Evolutionary conservation across 2,329 filamentous ascomycete species (phyloP).

Genomic region (Fusarium devonianum): DNA sequence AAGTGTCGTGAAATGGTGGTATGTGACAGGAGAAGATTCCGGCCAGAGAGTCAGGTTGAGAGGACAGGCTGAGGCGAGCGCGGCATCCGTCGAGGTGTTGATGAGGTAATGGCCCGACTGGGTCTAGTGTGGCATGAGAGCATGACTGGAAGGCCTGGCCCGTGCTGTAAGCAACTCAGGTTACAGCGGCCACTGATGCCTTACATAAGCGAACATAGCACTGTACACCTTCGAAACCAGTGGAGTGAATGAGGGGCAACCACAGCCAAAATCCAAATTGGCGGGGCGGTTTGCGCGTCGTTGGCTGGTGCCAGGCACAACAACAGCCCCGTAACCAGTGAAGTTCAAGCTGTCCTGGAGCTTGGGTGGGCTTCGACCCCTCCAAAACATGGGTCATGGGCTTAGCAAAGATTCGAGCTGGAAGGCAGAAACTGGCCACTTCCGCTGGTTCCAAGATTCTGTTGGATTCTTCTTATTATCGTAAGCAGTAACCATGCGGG

Average conservation of each 20-base stretch:
- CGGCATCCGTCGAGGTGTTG: conserved; percentile 30
- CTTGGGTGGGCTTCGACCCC: conserved; percentile 11
- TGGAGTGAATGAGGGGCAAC: conserved; percentile 9
- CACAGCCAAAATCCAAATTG: not conserved
- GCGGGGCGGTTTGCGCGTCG: not conserved
- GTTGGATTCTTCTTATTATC: conserved; percentile 14
- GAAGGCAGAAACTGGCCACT: conserved; percentile 4
- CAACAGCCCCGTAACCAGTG: conserved; percentile 17
- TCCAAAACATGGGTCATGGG: conserved; percentile 17
- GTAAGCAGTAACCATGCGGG: not conserved
- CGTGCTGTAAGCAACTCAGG: not conserved
- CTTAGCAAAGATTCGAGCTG: not conserved
- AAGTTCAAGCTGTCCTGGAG: conserved; percentile 6
- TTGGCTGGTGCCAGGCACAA: conserved; percentile 10
- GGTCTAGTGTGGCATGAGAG: conserved; percentile 31
- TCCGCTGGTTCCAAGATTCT: conserved; percentile 13
- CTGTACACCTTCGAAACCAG: too few species aligned
- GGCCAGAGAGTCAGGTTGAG: conserved; percentile 19
- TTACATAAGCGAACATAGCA: conserved; percentile 33
- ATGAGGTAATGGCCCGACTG: conserved; percentile 41
- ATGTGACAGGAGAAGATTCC: conserved; percentile 26
- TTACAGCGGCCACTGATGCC: conserved; percentile 5
- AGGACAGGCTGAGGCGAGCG: conserved; percentile 24
- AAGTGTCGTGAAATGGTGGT: conserved; percentile 18
- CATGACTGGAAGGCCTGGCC: conserved; percentile 20